Evolutionary conservation across 352 stramenopile species (phyloP).

Genomic region (Pythium utonaiense): DNA sequence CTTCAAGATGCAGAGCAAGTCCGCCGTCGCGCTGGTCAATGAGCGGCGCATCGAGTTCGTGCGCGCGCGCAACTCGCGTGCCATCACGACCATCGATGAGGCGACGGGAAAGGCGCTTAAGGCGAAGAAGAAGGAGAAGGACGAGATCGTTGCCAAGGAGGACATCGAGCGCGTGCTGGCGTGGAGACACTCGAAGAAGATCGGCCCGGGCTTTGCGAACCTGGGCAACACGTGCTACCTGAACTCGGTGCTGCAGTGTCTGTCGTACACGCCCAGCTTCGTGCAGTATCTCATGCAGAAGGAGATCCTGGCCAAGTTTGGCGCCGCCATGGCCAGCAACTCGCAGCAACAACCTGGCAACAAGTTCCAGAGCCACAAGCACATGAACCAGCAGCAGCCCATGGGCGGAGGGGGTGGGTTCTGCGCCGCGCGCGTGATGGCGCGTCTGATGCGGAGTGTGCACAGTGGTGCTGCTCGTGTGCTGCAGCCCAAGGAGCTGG

Average conservation of each 20-base stretch:
- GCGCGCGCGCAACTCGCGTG: slow-evolving; percentile 48
- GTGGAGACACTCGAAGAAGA: slow-evolving; percentile 71
- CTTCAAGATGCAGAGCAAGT: slow-evolving; percentile 69
- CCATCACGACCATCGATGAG: slow-evolving; percentile 37
- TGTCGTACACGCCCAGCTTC: slow-evolving; percentile 77
- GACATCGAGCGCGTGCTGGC: slow-evolving; percentile 49
- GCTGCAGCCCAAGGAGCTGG: slow-evolving; percentile 74
- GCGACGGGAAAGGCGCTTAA: slow-evolving; percentile 19
- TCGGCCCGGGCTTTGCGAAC: slow-evolving; percentile 83
- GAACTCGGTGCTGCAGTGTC: slow-evolving; percentile 91
- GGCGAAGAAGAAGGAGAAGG: slow-evolving; percentile 25
- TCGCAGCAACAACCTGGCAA: slow-evolving; percentile 17
- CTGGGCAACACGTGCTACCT: slow-evolving; percentile 96
- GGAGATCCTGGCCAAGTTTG: slow-evolving; percentile 38
- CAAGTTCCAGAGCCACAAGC: slow-evolving; percentile 24
- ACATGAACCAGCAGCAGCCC: slow-evolving; percentile 16
- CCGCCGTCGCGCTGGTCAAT: slow-evolving; percentile 68
- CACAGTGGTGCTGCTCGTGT: slow-evolving; percentile 39
- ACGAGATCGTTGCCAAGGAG: slow-evolving; percentile 40
- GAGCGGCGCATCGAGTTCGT: slow-evolving; percentile 84
- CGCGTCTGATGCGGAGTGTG: slow-evolving; percentile 58
- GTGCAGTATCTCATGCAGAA: slow-evolving; percentile 87
- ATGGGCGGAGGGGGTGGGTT: slow-evolving; percentile 26
- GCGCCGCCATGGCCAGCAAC: slow-evolving; percentile 9
- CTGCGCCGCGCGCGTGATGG: slow-evolving; percentile 62